Evolutionary conservation across 805 yeast species (phyloP), one percentile per base, ranked within the genome.

Genomic region (Kazachstania martiniae): DNA sequence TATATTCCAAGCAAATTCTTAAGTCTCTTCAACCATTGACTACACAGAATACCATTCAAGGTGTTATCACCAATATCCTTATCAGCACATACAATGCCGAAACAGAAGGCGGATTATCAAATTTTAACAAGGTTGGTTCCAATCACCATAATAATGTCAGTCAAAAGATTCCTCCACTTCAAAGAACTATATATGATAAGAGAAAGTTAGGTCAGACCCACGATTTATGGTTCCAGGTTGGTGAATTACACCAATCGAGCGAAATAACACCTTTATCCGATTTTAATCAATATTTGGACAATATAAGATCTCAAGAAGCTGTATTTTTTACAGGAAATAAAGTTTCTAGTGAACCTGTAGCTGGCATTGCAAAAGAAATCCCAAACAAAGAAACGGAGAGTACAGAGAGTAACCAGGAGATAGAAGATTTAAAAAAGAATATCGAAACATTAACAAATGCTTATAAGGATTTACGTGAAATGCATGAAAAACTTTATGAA

Each of bases 1-100:
- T 77, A 5, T 69, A 65, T 12, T 74, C 89, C 1, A 76, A 71
- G 47, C 91, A 81, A 54, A 72, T 75, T 12, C 61, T 72, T 18
- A 75, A 72, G 47, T 66, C 71, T n/a, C 60, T 76, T 40, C 52
- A 48, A 28, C 46, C 58, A 6, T 35, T 53, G 19, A 44, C 51
- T 12, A 44, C 50, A 2, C 36, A 46, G n/a, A 49, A 50, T 21
- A 37, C 37, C 18, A 19, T 44, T 12, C 36, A 36, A 13, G 58
- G 57, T 9, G 38, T 39, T 18, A 50, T 52, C n/a, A 52, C 53
- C 4, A 53, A 51, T 25, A 36, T 51, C 8, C 21, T 53, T 13
- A 15, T 40, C 1, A 32, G 25, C 18, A 36, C 47, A 8, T 37
- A 39, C 18, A 19, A 28, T 12, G 18, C 21, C 8, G 27, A 26